These are phyloP conservation scores for Westerdykella sp. DNA, from an alignment of 2,329 filamentous ascomycete genomes.

Conservation along the genomic window DNA sequence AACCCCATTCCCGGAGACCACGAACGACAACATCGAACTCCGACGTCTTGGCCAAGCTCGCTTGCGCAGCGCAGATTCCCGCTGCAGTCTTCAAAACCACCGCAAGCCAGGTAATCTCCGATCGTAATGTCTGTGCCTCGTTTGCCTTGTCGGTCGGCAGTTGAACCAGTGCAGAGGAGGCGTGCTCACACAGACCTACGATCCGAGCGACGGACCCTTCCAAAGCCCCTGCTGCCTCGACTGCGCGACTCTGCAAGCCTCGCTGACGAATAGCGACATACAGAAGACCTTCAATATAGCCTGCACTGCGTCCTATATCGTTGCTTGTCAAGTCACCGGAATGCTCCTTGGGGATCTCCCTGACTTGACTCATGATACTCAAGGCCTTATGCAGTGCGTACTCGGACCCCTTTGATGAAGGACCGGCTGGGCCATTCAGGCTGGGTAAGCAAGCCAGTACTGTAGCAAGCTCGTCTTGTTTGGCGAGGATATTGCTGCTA, in stretches of 20 bases:
- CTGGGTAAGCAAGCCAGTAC: conserved; percentile 55
- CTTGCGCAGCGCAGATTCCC: conserved; percentile 60
- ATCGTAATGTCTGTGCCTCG: conserved; percentile 9
- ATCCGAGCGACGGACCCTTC: conserved; percentile 34
- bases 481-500: conserved; percentile 62
- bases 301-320: conserved; percentile 71
- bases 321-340: conserved; percentile 78
- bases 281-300: conserved; percentile 81
- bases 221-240: conserved; percentile 33
- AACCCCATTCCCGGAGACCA: conserved; percentile 22
- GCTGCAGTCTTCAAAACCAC: conserved; percentile 60
- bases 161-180: conserved; percentile 11
- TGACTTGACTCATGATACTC: conserved; percentile 63
- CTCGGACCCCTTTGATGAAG: conserved; percentile 45
- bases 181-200: conserved; percentile 20
- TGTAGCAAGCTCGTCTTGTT: conserved; percentile 64
- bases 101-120: conserved; percentile 54
- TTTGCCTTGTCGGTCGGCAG: conserved; percentile 9
- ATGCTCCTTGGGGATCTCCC: conserved; percentile 64
- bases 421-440: conserved; percentile 1
- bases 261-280: conserved; percentile 59
- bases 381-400: conserved; percentile 75
- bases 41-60: conserved; percentile 51
- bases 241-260: conserved; percentile 31
- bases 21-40: conserved; percentile 21